phyloP scores from a whole-genome alignment of 805 yeast species.

The Barnettozyma siamensis region DNA sequence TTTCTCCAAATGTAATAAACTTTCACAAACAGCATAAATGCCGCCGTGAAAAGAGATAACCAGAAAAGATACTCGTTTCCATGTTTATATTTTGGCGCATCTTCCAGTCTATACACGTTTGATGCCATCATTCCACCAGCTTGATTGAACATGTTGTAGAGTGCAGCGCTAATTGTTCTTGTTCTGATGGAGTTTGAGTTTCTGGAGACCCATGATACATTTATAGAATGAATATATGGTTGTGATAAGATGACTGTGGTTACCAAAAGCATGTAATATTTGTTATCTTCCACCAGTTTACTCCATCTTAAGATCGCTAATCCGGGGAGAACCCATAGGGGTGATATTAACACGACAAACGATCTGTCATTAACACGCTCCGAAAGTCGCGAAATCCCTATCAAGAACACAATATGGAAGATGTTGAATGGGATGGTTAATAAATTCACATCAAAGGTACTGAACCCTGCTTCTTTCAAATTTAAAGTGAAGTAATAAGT shows the following conservation, averaged over 20 bases:
- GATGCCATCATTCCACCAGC: slow-evolving; percentile 48
- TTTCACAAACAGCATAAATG: slow-evolving; percentile 16
- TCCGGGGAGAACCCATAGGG: slow-evolving; percentile 30
- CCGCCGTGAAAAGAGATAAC: slow-evolving; percentile 3
- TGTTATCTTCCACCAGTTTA: slow-evolving; percentile 19
- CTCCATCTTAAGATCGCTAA: slow-evolving; percentile 32
- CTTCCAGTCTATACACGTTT: slow-evolving; percentile 51
- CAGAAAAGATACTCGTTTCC: slow-evolving; percentile 38
- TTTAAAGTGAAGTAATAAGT: slow-evolving; percentile 41
- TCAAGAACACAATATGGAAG: slow-evolving; percentile 32
- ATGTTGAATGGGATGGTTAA: slow-evolving; percentile 45
- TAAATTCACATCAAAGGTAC: slow-evolving; percentile 44
- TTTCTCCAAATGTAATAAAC: slow-evolving; percentile 28
- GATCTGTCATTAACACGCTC: slow-evolving; percentile 19
- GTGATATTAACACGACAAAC: slow-evolving; percentile 27
- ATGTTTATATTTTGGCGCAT: slow-evolving; percentile 50
- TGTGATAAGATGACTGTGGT: slow-evolving; percentile 4
- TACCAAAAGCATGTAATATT: slow-evolving; percentile 28
- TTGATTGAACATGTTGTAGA: slow-evolving; percentile 62
- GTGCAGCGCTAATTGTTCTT: slow-evolving; percentile 57
- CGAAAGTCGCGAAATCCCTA: slow-evolving; percentile 32
- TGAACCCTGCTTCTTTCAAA: slow-evolving; percentile 43
- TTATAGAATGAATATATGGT: slow-evolving; percentile 7
- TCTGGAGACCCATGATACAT: slow-evolving; percentile 41
- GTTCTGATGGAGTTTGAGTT: slow-evolving; percentile 57